Evolutionary conservation across 768 basidiomycete species (phyloP), one percentile per base, ranked within the genome.

Genomic region (Nidularia pulvinata): DNA sequence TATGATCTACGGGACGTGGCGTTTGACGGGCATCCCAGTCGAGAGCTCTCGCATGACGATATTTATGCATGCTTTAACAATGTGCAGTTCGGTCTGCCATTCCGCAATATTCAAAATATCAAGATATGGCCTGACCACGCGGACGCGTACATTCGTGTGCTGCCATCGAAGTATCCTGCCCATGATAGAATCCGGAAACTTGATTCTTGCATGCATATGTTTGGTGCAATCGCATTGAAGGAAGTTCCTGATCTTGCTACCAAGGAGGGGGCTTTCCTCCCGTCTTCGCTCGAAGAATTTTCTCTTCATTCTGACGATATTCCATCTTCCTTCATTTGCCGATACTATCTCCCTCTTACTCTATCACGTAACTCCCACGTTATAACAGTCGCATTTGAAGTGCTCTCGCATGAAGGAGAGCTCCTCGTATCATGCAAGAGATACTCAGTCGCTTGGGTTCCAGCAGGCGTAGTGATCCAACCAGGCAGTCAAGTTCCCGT

Each of bases 151-250:
- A 60, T 72, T 33, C 52, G 47, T 1, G 55, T 72, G 6, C 51
- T 57, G 9, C 55, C 57, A 6, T 65, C 67, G 1, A 37, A 48
- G n/a, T 59, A 63, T 50, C 53, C 55, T 11, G 57, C 60, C 13
- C 64, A 65, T 33, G 69, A 72, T 50, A 63, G 63, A 39, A 68
- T 69, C 49, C 62, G 71, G 13, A 69, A 69, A 51, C 55, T 72
- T 33, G 71, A 72, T 51, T 64, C 71, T 13, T 71, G 69, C 44
- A 55, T 71, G 22, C 71, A 72, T 50, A 65, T 68, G 67, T 65
- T 72, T 44, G 71, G 66, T n/a, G 65, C 67, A 1, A 44, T 68
- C 19, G 57, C 64, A 7, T 60, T 57, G 13, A 54, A 57, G 2
- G 45, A 62, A 33, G 58, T 62, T 6, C 62, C 65, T 11, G 51